A percentile compares a stretch with the other conserved stretches of the same genome.
phyloP scores from a whole-genome alignment of 805 yeast genomes.

The Wickerhamiella bombiphila region DNA sequence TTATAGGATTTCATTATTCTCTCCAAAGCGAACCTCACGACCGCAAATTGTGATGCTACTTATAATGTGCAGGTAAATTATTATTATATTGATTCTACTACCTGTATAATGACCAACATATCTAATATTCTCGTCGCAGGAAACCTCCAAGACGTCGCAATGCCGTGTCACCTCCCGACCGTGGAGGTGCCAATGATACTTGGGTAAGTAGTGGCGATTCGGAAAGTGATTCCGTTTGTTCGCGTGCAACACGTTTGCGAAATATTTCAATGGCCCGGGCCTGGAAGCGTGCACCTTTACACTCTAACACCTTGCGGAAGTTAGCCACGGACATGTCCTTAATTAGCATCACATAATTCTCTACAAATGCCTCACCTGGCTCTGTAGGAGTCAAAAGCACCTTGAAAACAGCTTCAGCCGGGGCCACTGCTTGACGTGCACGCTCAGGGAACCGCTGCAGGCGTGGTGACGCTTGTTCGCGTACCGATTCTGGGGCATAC shows the following conservation, averaged over 20 bases:
- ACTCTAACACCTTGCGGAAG: conserved; percentile 46
- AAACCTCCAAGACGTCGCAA: not conserved
- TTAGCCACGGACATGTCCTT: conserved; percentile 51
- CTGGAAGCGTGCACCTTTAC: conserved; percentile 38
- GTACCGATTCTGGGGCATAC: conserved; percentile 21
- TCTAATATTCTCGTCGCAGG: not conserved
- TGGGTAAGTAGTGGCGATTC: conserved; percentile 1
- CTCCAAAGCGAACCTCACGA: too few species aligned
- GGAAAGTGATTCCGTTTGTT: not conserved
- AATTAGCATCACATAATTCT: conserved; percentile 49
- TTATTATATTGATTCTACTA: too few species aligned
- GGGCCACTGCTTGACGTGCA: conserved; percentile 13
- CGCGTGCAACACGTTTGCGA: conserved; percentile 1
- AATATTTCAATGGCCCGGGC: conserved; percentile 15
- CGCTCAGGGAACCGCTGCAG: conserved; percentile 9
- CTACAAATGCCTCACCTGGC: conserved; percentile 53
- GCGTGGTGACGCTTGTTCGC: conserved; percentile 25
- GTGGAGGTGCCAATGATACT: not conserved
- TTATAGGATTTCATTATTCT: too few species aligned
- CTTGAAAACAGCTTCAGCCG: conserved; percentile 51
- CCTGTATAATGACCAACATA: too few species aligned
- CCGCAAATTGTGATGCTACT: too few species aligned
- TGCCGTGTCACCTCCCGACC: not conserved
- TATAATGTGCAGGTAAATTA: too few species aligned
- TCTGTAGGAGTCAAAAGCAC: conserved; percentile 46